Evolutionary conservation across 345 rosid genomes (phyloP).

Genomic region (Firmiana major): DNA sequence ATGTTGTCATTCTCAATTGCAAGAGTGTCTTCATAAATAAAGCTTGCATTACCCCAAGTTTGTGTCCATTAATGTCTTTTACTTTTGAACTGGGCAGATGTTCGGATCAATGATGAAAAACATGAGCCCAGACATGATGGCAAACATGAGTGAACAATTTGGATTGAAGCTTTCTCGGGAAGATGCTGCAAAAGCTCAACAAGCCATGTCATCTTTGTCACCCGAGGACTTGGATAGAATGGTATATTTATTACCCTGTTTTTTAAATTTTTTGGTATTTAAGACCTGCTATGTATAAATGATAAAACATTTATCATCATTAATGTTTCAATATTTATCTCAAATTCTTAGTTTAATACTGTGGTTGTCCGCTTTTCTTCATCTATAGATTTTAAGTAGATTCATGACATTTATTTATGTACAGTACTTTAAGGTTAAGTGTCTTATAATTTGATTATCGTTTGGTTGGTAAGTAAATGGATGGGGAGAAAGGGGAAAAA

Average conservation of each 20-base stretch:
- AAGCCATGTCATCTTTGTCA: conserved; percentile 89
- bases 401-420: not conserved
- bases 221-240: conserved; percentile 80
- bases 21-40: not conserved
- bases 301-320: not conserved
- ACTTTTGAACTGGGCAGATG: conserved; percentile 51
- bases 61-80: not conserved
- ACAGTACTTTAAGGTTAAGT: not conserved
- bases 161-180: conserved; percentile 79
- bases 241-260: conserved; percentile 38
- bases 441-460: not conserved
- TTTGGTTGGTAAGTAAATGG: not conserved
- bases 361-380: not conserved
- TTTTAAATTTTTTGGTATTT: not conserved
- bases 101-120: conserved; percentile 81
- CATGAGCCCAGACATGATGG: conserved; percentile 94
- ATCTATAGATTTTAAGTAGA: not conserved
- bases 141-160: conserved; percentile 91
- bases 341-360: not conserved
- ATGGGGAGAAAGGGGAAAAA: not conserved
- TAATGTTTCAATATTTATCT: not conserved
- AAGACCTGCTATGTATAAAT: not conserved
- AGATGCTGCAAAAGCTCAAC: conserved; percentile 84
- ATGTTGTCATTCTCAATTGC: not conserved
- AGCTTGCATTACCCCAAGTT: not conserved